Base-by-base conservation (phyloP, 2,329 filamentous ascomycete genomes). In the Beauveria pseudobassiana region DNA sequence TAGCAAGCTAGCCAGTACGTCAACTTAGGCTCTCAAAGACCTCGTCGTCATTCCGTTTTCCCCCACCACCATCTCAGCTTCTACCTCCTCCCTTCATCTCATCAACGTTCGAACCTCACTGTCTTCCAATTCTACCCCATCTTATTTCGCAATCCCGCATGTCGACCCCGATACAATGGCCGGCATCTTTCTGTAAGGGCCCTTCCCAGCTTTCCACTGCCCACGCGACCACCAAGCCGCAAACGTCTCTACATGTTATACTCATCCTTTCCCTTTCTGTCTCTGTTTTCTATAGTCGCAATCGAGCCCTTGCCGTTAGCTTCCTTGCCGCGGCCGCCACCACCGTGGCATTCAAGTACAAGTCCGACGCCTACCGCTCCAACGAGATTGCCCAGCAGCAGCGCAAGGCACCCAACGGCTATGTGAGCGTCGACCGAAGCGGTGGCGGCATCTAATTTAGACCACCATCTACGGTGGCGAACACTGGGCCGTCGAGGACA, bases 371-470 rank as follows among this genome's bases (percentile, higher is more conserved):
- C 4, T 64, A 78, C 30, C 70, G 69, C 45, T 70, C 72, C 61
- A 80, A 80, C 71, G 79, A 81, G 65, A 63, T 70, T 38, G 74
- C 74, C 45, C 77, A 80, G 71, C 73, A 72, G 67, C 72, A 69
- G 34, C 65, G 65, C 62, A 69, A 70, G 43, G 67, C 69, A 5
- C 72, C 73, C 26, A 75, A 76, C 64, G 73, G 77, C 55, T 79
- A 82, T 68, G 80, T 82, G 61, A 78, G 74, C 61, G 80, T 82
- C 61, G 80, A 82, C 60, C 76, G 80, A 26, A 82, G 80, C 66
- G 80, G 80, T 3, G 78, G 77, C 1, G 77, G 77, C 0, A 70
- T 79, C 46, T 80, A 64, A 22, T 22, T 22, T 2, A 22, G 8
- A 38, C 48, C 48, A 16, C 7, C n/a, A 38, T 16, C 12, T 14